Percentiles rank a stretch among this genome's conserved stretches.
These are phyloP conservation scores for Ophiobolus disseminans DNA, from an alignment of 2,329 filamentous ascomycete genomes.

Conservation along the genomic window DNA sequence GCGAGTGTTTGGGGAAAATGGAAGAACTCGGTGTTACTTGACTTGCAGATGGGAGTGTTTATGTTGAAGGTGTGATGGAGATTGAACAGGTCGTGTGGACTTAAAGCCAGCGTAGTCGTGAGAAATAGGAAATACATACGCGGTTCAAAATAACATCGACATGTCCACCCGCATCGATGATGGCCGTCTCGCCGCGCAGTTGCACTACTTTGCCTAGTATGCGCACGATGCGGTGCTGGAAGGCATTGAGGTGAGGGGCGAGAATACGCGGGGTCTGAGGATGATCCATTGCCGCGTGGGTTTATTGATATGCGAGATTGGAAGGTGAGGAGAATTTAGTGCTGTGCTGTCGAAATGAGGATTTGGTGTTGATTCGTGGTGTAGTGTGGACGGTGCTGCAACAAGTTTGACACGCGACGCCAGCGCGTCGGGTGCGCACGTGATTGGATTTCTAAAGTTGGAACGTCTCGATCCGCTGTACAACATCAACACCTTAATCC, in stretches of 20 bases:
- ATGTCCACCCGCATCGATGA: conserved; percentile 78
- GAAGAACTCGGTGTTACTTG: no score
- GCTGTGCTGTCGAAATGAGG: no score
- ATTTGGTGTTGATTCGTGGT: neutral
- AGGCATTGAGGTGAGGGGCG: conserved; percentile 77
- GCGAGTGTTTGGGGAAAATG: no score
- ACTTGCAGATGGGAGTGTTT: no score
- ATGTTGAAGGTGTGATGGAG: no score
- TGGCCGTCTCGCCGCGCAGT: conserved; percentile 79
- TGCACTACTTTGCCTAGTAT: conserved; percentile 85
- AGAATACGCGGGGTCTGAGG: conserved; percentile 78
- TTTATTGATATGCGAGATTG: neutral
- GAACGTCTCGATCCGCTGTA: no score
- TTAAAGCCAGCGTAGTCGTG: neutral
- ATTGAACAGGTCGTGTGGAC: no score
- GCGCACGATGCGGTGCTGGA: conserved; percentile 75
- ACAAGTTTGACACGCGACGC: neutral
- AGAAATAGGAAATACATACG: conserved; percentile 55
- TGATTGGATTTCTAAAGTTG: no score
- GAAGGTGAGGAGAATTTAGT: neutral
- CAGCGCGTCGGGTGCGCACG: conserved; percentile 1
- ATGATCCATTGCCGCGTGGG: conserved; percentile 35
- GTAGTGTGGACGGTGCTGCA: neutral
- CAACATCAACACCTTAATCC: no score
- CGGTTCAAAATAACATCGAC: conserved; percentile 77